Evolutionary conservation across 805 yeast genomes (phyloP).

Genomic region (Saturnispora sanitii): DNA sequence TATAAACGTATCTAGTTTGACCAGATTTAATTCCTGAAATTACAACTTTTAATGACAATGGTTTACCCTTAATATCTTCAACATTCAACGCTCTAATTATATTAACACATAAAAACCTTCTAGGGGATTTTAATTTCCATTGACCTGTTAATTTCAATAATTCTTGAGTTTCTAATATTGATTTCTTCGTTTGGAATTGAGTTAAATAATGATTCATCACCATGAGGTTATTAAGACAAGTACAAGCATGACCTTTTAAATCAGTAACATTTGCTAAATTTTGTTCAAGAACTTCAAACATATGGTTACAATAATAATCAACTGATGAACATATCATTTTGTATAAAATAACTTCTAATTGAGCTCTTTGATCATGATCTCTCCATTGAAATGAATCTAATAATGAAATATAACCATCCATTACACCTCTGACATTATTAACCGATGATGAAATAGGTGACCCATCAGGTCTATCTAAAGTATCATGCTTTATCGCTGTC

Average conservation of each 20-base stretch:
- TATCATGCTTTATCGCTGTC: conserved; percentile 49
- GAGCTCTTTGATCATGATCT: conserved; percentile 51
- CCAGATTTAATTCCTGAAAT: conserved; percentile 19
- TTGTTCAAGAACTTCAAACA: conserved; percentile 16
- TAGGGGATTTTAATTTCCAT: conserved; percentile 3
- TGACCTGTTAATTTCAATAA: background rate
- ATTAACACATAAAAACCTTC: conserved; percentile 18
- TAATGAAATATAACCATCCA: conserved; percentile 34
- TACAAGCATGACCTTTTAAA: conserved; percentile 20
- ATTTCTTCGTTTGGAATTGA: conserved; percentile 6
- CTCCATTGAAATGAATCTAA: conserved; percentile 57
- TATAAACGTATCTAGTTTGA: conserved; percentile 55
- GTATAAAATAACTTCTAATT: conserved; percentile 48
- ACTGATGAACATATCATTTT: conserved; percentile 56
- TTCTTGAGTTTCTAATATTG: conserved; percentile 9
- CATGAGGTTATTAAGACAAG: conserved; percentile 24
- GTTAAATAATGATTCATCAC: conserved; percentile 14
- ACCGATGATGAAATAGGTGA: conserved; percentile 24
- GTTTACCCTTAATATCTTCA: conserved; percentile 24
- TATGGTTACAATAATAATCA: conserved; percentile 36
- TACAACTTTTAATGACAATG: conserved; percentile 20
- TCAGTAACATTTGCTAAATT: conserved; percentile 15
- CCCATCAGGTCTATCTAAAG: conserved; percentile 33
- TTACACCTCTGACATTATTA: conserved; percentile 21
- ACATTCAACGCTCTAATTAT: conserved; percentile 24